phyloP scores from a whole-genome alignment of 1,284 basidiomycete species.

The Apiotrichum gamsii region DNA sequence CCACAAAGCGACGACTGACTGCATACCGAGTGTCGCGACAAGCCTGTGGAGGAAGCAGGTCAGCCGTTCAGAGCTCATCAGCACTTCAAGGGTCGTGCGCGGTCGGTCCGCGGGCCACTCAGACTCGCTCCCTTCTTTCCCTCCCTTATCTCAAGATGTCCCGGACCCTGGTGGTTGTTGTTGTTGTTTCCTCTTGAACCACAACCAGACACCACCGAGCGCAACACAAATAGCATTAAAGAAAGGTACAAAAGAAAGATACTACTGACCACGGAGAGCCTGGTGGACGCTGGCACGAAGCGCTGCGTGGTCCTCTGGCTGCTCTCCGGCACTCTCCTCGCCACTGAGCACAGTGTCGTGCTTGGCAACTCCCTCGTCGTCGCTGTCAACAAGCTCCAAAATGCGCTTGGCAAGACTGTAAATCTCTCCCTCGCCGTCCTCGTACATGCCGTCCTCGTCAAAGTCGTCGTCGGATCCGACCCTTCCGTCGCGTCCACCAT shows the following conservation, averaged over 20 bases:
- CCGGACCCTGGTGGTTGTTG: no score
- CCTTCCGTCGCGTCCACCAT: conserved; percentile 1
- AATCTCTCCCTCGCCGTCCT: conserved; percentile 58
- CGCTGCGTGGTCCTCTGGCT: conserved; percentile 34
- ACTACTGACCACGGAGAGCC: conserved; percentile 28
- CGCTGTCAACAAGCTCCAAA: conserved; percentile 66
- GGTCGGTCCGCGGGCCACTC: no score
- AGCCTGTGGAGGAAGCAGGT: no score
- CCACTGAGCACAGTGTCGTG: conserved; percentile 6
- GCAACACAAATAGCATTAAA: neutral
- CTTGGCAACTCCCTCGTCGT: conserved; percentile 11
- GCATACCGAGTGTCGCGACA: no score
- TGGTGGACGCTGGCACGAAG: conserved; percentile 43
- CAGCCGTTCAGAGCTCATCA: no score
- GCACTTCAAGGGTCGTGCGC: no score
- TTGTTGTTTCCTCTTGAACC: no score
- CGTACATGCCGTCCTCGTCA: conserved; percentile 67
- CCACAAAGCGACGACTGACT: no score
- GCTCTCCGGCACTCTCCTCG: conserved; percentile 20
- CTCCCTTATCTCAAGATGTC: no score
- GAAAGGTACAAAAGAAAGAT: conserved; percentile 3
- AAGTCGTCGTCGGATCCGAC: conserved; percentile 54
- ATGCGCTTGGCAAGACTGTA: conserved; percentile 76
- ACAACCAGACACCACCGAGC: no score
- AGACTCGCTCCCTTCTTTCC: no score